Conservation (phyloP, 129 eudicot genomes). For the Logfia minima region DNA sequence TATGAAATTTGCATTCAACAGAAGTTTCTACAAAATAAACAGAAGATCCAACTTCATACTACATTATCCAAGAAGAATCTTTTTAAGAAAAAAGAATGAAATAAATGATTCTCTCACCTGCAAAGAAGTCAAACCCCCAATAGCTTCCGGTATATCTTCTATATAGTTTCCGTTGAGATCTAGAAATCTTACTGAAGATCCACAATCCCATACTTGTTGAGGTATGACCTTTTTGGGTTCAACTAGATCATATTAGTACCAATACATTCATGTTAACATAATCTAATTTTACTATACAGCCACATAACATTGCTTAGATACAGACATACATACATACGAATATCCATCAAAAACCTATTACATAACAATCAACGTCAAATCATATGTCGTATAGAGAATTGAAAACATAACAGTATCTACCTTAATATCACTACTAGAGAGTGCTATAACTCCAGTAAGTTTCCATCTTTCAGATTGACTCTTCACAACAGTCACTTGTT, state of each 20-base stretch:
- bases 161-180: slow-evolving; percentile 71
- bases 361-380: neutral
- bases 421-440: slow-evolving; percentile 54
- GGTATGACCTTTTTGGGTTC: slow-evolving; percentile 60
- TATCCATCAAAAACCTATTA: neutral
- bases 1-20: slow-evolving; percentile 60
- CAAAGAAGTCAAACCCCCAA: slow-evolving; percentile 55
- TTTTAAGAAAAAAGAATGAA: neutral
- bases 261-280: neutral
- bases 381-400: neutral
- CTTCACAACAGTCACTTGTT: slow-evolving; percentile 38
- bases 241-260: slow-evolving; percentile 29
- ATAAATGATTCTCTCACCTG: slow-evolving; percentile 48
- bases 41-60: neutral
- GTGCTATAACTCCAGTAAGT: slow-evolving; percentile 74
- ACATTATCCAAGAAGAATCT: neutral
- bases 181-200: slow-evolving; percentile 74
- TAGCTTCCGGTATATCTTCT: slow-evolving; percentile 54
- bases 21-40: slow-evolving; percentile 59
- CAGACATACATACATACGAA: neutral
- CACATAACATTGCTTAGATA: neutral
- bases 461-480: slow-evolving; percentile 72
- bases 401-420: slow-evolving; percentile 25
- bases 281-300: neutral
- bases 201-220: slow-evolving; percentile 80